These are phyloP conservation scores for Colletotrichum tofieldiae DNA, from an alignment of 2,329 filamentous ascomycete genomes.

Conservation along the genomic window DNA sequence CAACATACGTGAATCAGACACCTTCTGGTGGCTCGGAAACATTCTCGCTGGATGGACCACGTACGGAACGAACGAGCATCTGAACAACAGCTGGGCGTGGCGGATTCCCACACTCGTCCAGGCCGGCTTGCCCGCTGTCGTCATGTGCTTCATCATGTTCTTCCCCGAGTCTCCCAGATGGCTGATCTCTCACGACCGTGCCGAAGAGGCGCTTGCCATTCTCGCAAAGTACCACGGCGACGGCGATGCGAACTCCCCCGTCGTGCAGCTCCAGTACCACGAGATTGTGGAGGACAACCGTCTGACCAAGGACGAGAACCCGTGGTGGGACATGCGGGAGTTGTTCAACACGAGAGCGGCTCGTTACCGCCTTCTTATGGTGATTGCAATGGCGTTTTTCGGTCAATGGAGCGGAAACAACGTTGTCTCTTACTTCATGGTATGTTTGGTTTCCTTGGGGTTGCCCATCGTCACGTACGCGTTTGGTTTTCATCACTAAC, in stretches of 20 bases:
- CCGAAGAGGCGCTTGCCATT: constrained; percentile 69
- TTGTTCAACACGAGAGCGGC: constrained; percentile 64
- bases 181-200: constrained; percentile 76
- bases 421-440: constrained; percentile 59
- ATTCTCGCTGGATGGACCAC: constrained; percentile 53
- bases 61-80: constrained; percentile 54
- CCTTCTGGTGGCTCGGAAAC: constrained; percentile 65
- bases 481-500: constrained; percentile 16
- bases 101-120: constrained; percentile 71
- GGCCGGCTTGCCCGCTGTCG: constrained; percentile 57
- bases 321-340: constrained; percentile 73
- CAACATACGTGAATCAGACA: constrained; percentile 49
- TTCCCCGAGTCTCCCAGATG: constrained; percentile 83
- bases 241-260: constrained; percentile 65
- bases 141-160: constrained; percentile 72
- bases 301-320: constrained; percentile 66
- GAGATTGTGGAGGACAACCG: constrained; percentile 69
- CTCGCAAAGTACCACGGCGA: constrained; percentile 74
- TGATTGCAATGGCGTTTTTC: constrained; percentile 67
- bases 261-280: constrained; percentile 71
- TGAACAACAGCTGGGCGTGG: constrained; percentile 65
- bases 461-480: not conserved
- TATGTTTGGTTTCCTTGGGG: constrained; percentile 31
- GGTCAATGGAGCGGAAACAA: constrained; percentile 64
- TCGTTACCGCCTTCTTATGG: constrained; percentile 65